Percentiles rank a stretch among this genome's conserved stretches.
Evolutionary conservation across 2,329 filamentous ascomycete genomes (phyloP).

Genomic region (Ustilaginoidea virens): DNA sequence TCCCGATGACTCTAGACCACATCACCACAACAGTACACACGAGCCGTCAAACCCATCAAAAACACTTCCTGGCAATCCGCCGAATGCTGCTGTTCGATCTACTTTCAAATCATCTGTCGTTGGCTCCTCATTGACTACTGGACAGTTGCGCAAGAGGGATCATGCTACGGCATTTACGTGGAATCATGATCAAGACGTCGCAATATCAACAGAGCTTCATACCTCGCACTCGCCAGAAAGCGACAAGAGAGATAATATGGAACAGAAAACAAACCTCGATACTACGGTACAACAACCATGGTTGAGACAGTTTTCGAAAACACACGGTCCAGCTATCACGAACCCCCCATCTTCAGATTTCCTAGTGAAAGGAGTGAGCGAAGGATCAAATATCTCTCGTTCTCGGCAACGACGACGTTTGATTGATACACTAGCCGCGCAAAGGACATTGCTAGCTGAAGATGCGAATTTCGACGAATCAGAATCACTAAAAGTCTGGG

Average conservation of each 20-base stretch:
- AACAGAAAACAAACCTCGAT: too few relatives aligned
- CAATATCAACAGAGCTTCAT: neutral
- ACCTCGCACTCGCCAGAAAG: neutral
- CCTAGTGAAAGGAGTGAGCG: neutral
- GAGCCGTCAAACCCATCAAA: too few relatives aligned
- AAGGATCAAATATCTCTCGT: neutral
- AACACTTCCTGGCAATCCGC: too few relatives aligned
- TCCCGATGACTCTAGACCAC: too few relatives aligned
- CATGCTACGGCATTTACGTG: slow-evolving; percentile 2
- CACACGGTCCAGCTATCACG: neutral
- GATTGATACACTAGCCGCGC: slow-evolving; percentile 8
- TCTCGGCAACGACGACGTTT: slow-evolving; percentile 6
- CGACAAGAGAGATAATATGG: neutral
- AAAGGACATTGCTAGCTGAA: neutral
- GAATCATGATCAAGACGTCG: neutral
- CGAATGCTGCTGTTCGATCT: neutral
- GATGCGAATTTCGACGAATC: slow-evolving; percentile 1
- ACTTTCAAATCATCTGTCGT: too few relatives aligned
- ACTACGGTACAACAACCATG: too few relatives aligned
- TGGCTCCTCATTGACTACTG: neutral
- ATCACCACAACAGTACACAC: too few relatives aligned
- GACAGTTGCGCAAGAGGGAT: slow-evolving; percentile 3
- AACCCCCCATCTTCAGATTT: neutral
- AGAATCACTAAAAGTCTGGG: neutral
- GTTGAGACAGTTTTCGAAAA: too few relatives aligned